Conservation (phyloP, 805 yeast species). For the Lachancea kluyveri region DNA sequence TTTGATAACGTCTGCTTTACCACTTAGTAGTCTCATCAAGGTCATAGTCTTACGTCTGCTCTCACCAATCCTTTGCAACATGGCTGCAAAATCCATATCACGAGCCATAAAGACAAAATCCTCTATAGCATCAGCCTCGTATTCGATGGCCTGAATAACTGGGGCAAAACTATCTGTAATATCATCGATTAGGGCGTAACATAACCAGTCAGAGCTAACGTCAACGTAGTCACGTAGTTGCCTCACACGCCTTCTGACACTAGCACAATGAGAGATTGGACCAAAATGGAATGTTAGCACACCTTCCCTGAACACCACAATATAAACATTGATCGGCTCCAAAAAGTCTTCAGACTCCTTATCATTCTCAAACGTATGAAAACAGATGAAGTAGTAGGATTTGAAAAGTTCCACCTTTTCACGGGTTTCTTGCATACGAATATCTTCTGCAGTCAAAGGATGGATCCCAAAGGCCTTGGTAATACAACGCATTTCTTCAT, state of each 20-base stretch:
- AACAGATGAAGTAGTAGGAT: constrained; percentile 89
- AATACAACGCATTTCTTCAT: constrained; percentile 85
- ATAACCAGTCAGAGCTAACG: constrained; percentile 76
- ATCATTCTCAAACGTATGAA: constrained; percentile 92
- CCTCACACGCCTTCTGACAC: constrained; percentile 76
- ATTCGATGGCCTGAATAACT: constrained; percentile 67
- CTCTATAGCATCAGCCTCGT: constrained; percentile 77
- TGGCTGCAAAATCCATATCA: constrained; percentile 64
- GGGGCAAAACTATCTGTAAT: constrained; percentile 83
- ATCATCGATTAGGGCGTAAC: constrained; percentile 78
- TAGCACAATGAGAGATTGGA: constrained; percentile 63
- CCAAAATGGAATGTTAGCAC: constrained; percentile 64
- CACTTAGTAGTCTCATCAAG: constrained; percentile 77
- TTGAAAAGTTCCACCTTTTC: constrained; percentile 93
- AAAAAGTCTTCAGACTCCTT: constrained; percentile 70
- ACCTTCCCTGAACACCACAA: constrained; percentile 65
- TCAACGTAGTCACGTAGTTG: constrained; percentile 72
- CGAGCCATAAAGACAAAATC: constrained; percentile 76
- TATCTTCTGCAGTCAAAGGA: constrained; percentile 97
- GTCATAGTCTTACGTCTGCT: constrained; percentile 91
- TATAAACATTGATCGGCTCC: constrained; percentile 73
- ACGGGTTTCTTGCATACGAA: constrained; percentile 91
- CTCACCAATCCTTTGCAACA: constrained; percentile 82
- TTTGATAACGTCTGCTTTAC: constrained; percentile 93
- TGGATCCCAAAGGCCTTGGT: constrained; percentile 95